Conservation (phyloP, 495 filamentous ascomycete genomes). For the Aspergillus taichungensis region DNA sequence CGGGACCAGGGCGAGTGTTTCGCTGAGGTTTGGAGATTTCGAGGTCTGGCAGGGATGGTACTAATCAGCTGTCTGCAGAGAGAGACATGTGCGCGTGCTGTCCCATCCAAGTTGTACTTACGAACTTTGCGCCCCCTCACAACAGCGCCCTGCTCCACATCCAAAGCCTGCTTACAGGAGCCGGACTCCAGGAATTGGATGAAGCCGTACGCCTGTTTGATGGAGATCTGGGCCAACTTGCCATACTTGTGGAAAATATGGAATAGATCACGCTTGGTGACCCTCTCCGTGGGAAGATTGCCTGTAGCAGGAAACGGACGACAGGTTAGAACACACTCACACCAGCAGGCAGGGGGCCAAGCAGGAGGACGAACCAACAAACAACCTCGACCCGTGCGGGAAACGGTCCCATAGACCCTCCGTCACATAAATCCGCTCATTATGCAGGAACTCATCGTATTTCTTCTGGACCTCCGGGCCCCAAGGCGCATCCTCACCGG, state of each 20-base stretch:
- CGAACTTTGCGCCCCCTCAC: conserved; percentile 83
- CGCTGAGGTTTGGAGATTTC: conserved; percentile 88
- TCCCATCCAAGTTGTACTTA: conserved; percentile 41
- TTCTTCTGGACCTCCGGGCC: conserved; percentile 56
- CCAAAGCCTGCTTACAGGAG: conserved; percentile 65
- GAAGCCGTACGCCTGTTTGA: conserved; percentile 96
- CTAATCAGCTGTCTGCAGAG: too few relatives aligned
- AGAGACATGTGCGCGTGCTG: too few relatives aligned
- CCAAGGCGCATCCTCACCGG: conserved; percentile 45
- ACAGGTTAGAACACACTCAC: conserved; percentile 9
- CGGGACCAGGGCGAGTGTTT: conserved; percentile 49
- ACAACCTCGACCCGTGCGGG: conserved; percentile 73
- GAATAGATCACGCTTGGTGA: conserved; percentile 89
- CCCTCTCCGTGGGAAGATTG: conserved; percentile 85
- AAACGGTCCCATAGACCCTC: conserved; percentile 95
- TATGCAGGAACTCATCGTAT: conserved; percentile 74
- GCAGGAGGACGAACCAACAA: conserved; percentile 64
- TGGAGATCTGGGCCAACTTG: conserved; percentile 84
- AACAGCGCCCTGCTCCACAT: conserved; percentile 65
- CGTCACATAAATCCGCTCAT: conserved; percentile 70
- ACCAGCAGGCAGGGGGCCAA: not conserved
- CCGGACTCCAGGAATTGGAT: conserved; percentile 79
- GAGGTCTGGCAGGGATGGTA: conserved; percentile 51
- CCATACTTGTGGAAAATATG: conserved; percentile 82
- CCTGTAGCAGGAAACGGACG: conserved; percentile 42